Conservation (phyloP, 2,329 filamentous ascomycete genomes). For the Arthrobotrys sinensis region DNA sequence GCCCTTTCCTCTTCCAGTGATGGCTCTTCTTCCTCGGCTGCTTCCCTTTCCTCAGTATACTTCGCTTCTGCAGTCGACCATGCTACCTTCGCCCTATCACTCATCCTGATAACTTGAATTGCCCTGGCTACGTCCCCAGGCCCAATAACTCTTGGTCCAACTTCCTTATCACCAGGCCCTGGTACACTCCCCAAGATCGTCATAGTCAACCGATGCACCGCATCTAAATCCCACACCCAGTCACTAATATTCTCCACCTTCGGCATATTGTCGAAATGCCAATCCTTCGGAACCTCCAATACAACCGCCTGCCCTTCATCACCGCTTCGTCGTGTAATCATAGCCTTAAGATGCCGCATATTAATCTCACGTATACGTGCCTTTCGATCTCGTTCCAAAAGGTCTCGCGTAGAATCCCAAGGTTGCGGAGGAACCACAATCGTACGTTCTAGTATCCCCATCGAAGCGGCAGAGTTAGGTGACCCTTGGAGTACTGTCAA, state of each 20-base stretch:
- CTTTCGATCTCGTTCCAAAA: constrained; percentile 71
- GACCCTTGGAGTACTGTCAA: constrained; percentile 70
- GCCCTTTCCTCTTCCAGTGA: constrained; percentile 67
- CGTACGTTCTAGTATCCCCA: constrained; percentile 68
- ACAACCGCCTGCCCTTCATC: constrained; percentile 63
- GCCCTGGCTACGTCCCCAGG: constrained; percentile 44
- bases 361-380: constrained; percentile 74
- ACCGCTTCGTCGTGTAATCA: constrained; percentile 72
- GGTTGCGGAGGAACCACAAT: constrained; percentile 73
- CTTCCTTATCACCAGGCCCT: constrained; percentile 64
- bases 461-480: constrained; percentile 66
- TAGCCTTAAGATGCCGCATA: constrained; percentile 76
- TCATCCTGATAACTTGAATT: constrained; percentile 25
- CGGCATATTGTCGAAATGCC: constrained; percentile 63
- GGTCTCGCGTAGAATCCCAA: constrained; percentile 66
- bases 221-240: constrained; percentile 74
- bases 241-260: constrained; percentile 65
- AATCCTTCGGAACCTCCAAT: constrained; percentile 66
- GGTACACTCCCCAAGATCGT: constrained; percentile 43
- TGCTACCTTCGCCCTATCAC: constrained; percentile 65
- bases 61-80: constrained; percentile 57
- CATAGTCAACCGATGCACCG: constrained; percentile 73
- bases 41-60: constrained; percentile 56
- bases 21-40: constrained; percentile 65
- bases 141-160: constrained; percentile 61